phyloP scores from a whole-genome alignment of 345 rosid species.

The Sonneratia caseolaris region DNA sequence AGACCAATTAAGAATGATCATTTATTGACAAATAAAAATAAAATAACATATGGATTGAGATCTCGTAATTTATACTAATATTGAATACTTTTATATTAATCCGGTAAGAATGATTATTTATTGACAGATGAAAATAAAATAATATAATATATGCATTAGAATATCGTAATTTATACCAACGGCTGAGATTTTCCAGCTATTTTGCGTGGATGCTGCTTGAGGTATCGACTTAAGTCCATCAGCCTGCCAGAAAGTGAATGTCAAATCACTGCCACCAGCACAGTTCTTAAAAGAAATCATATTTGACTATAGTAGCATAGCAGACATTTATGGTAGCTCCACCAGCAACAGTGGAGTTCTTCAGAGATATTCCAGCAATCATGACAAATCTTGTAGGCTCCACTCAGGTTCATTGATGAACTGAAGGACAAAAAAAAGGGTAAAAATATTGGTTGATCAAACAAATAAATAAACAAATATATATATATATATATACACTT shows the following conservation, averaged over 20 bases:
- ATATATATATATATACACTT: no score
- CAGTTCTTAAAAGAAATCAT: not conserved
- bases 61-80: constrained; percentile 26
- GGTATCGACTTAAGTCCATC: constrained; percentile 93
- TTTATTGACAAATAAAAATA: not conserved
- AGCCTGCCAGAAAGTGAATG: constrained; percentile 23
- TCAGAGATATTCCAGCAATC: constrained; percentile 42
- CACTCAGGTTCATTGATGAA: no score
- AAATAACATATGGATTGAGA: not conserved
- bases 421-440: no score
- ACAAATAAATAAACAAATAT: not conserved
- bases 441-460: no score
- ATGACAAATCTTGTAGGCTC: no score
- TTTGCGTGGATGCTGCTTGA: constrained; percentile 92
- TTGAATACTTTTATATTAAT: constrained; percentile 64
- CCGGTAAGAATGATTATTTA: no score
- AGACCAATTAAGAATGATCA: no score
- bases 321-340: constrained; percentile 9
- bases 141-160: no score
- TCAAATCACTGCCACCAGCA: not conserved
- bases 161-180: no score
- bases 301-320: not conserved
- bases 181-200: no score
- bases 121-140: no score
- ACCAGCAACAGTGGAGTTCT: constrained; percentile 45